These are phyloP conservation scores for Silene conica DNA, from an alignment of 148 eudicot species.

Conservation along the genomic window DNA sequence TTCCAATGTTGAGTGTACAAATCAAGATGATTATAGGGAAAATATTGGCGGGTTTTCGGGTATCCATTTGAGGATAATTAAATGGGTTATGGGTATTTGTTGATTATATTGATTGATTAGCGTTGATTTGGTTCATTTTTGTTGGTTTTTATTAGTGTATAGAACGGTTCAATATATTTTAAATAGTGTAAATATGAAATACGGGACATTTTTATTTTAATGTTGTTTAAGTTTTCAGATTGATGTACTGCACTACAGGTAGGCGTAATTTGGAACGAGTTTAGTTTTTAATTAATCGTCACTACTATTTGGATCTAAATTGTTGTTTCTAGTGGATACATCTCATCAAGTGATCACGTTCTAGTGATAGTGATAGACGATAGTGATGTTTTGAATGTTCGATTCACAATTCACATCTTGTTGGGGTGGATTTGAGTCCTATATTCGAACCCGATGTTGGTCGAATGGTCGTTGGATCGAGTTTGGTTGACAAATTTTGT, in stretches of 20 bases:
- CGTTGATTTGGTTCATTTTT: slow-evolving; percentile 8
- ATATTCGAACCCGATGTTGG: too few relatives aligned
- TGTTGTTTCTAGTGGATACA: too few relatives aligned
- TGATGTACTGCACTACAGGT: background rate
- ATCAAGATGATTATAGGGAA: slow-evolving; percentile 17
- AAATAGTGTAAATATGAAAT: background rate
- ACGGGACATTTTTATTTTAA: background rate
- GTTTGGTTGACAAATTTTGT: too few relatives aligned
- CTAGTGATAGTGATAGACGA: too few relatives aligned
- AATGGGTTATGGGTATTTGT: background rate
- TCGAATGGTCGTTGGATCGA: too few relatives aligned
- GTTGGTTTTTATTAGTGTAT: background rate
- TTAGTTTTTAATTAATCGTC: background rate
- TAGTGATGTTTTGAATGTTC: too few relatives aligned
- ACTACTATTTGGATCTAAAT: too few relatives aligned
- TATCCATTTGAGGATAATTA: slow-evolving; percentile 15
- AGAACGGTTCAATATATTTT: background rate
- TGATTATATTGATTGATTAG: slow-evolving; percentile 5
- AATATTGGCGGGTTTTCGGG: slow-evolving; percentile 15
- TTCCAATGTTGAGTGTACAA: background rate
- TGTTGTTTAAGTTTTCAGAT: background rate
- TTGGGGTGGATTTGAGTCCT: too few relatives aligned
- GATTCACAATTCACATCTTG: too few relatives aligned
- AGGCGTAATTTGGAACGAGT: background rate
- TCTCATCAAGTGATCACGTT: too few relatives aligned